These are phyloP conservation scores for Torulaspora microellipsoides DNA, from an alignment of 805 yeast genomes.

Conservation along the genomic window DNA sequence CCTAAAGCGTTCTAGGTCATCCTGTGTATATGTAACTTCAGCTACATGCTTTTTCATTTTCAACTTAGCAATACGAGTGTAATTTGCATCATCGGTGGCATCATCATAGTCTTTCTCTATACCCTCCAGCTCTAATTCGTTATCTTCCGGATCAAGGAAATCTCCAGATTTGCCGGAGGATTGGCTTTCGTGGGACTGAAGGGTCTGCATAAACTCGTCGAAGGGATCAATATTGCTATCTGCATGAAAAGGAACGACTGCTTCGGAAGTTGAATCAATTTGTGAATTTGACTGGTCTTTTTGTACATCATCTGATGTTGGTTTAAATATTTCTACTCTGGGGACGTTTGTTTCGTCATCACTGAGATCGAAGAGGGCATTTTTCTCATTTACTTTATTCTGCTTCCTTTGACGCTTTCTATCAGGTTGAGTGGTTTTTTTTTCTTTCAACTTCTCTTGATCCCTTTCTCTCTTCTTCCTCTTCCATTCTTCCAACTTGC, in stretches of 20 bases:
- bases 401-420: constrained; percentile 1
- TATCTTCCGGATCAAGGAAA: constrained; percentile 18
- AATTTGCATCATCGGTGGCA: constrained; percentile 35
- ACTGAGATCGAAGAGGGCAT: constrained; percentile 14
- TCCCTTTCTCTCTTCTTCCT: constrained; percentile 33
- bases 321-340: constrained; percentile 2
- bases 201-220: constrained; percentile 41
- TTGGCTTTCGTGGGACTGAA: constrained; percentile 6
- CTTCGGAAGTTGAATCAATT: neutral
- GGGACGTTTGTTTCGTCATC: constrained; percentile 12
- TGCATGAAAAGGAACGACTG: constrained; percentile 13
- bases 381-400: constrained; percentile 4
- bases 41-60: constrained; percentile 37
- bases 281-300: neutral
- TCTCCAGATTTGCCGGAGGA: constrained; percentile 14
- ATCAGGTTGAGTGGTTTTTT: constrained; percentile 1
- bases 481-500: constrained; percentile 51
- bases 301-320: neutral
- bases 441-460: constrained; percentile 10
- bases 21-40: constrained; percentile 26
- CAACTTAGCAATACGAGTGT: constrained; percentile 36
- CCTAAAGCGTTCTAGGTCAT: constrained; percentile 48
- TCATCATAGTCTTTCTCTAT: constrained; percentile 35
- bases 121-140: constrained; percentile 27
- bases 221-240: constrained; percentile 38